Percentiles rank a stretch among this genome's conserved stretches.
These are phyloP conservation scores for Talaromyces liani DNA, from an alignment of 495 filamentous ascomycete species.

Conservation along the genomic window DNA sequence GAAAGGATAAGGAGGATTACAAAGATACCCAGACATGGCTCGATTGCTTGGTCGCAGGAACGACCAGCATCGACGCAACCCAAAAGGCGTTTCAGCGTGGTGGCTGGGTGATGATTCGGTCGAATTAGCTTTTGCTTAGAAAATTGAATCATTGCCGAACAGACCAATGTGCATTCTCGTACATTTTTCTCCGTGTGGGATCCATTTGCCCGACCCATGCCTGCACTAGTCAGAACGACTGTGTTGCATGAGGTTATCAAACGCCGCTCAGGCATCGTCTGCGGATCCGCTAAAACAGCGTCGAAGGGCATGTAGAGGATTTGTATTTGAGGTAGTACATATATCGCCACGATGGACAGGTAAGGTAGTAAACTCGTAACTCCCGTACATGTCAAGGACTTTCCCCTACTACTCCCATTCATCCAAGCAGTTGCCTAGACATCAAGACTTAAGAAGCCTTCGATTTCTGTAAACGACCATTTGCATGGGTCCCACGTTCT, in stretches of 20 bases:
- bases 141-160: constrained; percentile 11
- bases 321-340: no score
- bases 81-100: constrained; percentile 10
- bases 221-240: background rate
- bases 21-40: constrained; percentile 5
- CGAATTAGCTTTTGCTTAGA: constrained; percentile 10
- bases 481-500: no score
- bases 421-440: no score
- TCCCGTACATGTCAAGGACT: no score
- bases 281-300: background rate
- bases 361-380: no score
- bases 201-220: background rate
- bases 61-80: background rate
- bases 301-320: background rate
- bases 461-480: no score
- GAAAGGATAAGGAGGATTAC: background rate
- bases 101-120: constrained; percentile 11
- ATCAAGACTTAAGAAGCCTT: no score
- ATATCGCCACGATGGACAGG: no score
- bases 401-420: no score
- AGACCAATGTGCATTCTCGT: constrained; percentile 10
- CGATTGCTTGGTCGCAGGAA: constrained; percentile 3
- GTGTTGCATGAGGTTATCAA: background rate
- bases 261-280: background rate
- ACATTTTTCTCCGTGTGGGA: background rate